Percentiles rank a stretch among this genome's conserved stretches.
phyloP scores from a whole-genome alignment of 2,329 filamentous ascomycete species.

The Purpureocillium lavendulum region DNA sequence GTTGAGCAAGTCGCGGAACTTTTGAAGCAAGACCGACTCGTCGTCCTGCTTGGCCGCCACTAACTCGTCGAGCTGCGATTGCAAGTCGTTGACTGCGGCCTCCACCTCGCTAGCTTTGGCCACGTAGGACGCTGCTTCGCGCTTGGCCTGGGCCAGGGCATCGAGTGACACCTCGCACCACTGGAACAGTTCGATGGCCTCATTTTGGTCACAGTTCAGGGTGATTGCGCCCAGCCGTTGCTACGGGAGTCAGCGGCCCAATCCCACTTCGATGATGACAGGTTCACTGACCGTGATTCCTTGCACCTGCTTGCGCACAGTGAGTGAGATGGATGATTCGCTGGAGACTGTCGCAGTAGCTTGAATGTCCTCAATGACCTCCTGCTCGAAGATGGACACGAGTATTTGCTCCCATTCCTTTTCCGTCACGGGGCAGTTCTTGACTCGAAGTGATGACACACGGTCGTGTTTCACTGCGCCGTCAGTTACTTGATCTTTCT shows the following conservation, averaged over 20 bases:
- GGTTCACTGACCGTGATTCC: slow-evolving; percentile 54
- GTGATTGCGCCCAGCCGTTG: slow-evolving; percentile 62
- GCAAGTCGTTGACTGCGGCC: slow-evolving; percentile 47
- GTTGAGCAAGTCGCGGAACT: slow-evolving; percentile 64
- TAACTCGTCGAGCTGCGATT: slow-evolving; percentile 57
- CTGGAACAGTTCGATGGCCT: slow-evolving; percentile 57
- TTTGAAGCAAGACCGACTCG: slow-evolving; percentile 58
- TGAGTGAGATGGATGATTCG: slow-evolving; percentile 46
- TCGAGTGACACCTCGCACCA: slow-evolving; percentile 58
- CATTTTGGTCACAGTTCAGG: slow-evolving; percentile 45
- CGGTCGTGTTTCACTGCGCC: slow-evolving; percentile 47
- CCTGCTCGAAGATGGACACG: slow-evolving; percentile 44
- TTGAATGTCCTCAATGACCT: slow-evolving; percentile 45
- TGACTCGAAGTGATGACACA: slow-evolving; percentile 41
- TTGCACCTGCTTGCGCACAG: slow-evolving; percentile 55
- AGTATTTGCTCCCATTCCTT: slow-evolving; percentile 62
- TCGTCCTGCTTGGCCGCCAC: slow-evolving; percentile 57
- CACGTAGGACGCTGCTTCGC: slow-evolving; percentile 32
- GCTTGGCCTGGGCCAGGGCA: slow-evolving; percentile 34
- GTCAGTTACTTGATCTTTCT: neutral
- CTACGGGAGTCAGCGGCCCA: slow-evolving; percentile 27
- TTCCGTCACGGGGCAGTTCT: slow-evolving; percentile 45
- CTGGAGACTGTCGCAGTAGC: slow-evolving; percentile 49
- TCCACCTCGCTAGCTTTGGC: slow-evolving; percentile 40
- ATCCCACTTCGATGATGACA: slow-evolving; percentile 3